Evolutionary conservation across 2,329 filamentous ascomycete species (phyloP), one percentile per base, ranked within the genome.

Genomic region (Blumeriella jaapii): DNA sequence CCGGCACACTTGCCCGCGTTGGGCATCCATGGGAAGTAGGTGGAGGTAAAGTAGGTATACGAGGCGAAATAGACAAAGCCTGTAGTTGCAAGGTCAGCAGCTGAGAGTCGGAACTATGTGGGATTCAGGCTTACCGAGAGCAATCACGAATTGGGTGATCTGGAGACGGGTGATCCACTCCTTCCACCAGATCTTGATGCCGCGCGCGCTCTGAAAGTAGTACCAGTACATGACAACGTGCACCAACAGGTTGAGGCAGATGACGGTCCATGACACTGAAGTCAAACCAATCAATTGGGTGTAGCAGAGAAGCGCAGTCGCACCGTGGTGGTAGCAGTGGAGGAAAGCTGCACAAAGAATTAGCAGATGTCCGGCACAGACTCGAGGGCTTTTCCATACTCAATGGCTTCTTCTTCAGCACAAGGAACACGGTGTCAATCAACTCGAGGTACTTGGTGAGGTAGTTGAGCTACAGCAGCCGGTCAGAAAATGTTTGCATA

Each of bases 161-260:
- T 96, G 89, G 57, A 95, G 81, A 57, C 87, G 83, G 52, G 89
- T 96, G 59, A 96, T 93, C 81, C 89, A 96, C 67, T 95, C 85
- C 81, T 96, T 96, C 89, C 89, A 96, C 87, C 87, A 95, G 64
- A 95, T 91, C 55, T 79, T 80, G 61, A 96, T 76, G 51, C 91
- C 91, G 52, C 89, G 86, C 36, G 89, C 87, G 57, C 84, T 89
- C 72, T 96, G 89, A 79, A 96, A 96, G 75, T 96, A 96, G 78
- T 96, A 96, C 87, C 87, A 95, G 79, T 96, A 96, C 89, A 96
- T 96, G 59, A 95, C 82, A 40, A 96, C 89, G 65, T 96, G 89
- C 36, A 96, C 89, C 46, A 75, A 76, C 56, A 96, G 66, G 72
- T 96, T 96, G 53, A 96, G 75, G 35, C 76, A 80, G 59, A 96